These are phyloP conservation scores for Russula compacta DNA, from an alignment of 768 basidiomycete species.

Conservation along the genomic window DNA sequence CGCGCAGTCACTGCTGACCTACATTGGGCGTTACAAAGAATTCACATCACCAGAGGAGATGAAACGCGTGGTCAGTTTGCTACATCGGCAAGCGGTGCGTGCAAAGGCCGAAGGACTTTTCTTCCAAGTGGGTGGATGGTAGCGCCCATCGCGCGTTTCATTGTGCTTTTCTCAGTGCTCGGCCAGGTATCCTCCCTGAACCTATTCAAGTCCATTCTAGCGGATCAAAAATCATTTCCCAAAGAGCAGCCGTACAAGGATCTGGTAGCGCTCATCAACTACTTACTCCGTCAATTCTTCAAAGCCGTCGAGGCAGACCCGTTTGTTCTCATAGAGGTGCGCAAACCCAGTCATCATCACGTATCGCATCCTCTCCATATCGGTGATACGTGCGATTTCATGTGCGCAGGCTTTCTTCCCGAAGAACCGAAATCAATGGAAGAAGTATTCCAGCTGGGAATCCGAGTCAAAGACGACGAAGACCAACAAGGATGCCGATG, in stretches of 20 bases:
- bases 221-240: constrained; percentile 71
- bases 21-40: constrained; percentile 77
- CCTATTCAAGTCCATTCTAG: constrained; percentile 81
- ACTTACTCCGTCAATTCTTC: constrained; percentile 88
- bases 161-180: not conserved
- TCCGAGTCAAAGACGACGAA: constrained; percentile 37
- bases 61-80: constrained; percentile 79
- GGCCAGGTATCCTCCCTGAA: constrained; percentile 79
- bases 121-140: constrained; percentile 66
- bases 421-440: constrained; percentile 82
- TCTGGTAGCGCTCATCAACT: constrained; percentile 75
- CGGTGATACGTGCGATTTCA: not conserved
- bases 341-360: not conserved
- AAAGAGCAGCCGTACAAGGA: constrained; percentile 75
- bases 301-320: constrained; percentile 78
- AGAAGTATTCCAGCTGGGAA: constrained; percentile 73
- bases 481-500: constrained; percentile 32
- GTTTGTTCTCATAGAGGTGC: constrained; percentile 82
- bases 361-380: not conserved
- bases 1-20: constrained; percentile 72
- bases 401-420: constrained; percentile 70
- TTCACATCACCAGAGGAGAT: constrained; percentile 73
- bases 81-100: constrained; percentile 86
- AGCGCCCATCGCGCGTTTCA: not conserved
- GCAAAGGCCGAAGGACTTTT: constrained; percentile 92